Base-by-base conservation (phyloP, 495 filamentous ascomycete species). In the Penicillium coprophilum region DNA sequence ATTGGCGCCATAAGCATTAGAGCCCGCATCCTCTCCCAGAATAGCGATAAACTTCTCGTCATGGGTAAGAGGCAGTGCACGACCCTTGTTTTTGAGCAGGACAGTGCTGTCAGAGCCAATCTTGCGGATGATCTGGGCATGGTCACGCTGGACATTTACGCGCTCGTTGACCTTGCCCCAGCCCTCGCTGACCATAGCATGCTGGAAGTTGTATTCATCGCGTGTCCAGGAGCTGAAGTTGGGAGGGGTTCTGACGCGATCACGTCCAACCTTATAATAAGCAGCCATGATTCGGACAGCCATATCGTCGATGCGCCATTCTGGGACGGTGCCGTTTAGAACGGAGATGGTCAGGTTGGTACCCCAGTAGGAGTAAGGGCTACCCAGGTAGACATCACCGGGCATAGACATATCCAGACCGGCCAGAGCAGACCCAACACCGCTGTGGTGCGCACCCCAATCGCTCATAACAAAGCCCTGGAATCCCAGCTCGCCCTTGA, bases 371-470 rank as follows among this genome's bases (percentile, higher is more conserved):
- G 88, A 87, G 45, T 74, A 72, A 21, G 85, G 89, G 23, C 80
- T 84, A 63, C 87, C 80, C 69, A 96, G 93, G 32, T 67, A 55
- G 7, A 86, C 82, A 63, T 98, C 94, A 57, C 94, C 93, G 38
- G 94, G 92, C 92, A 97, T 97, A 10, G 85, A 83, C 92, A 96
- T 95, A 66, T 98, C 93, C 45, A 97, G 72, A 51, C 94, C 94
- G 46, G 94, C 94, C 24, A 91, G 74, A 30, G 90, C 89, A 54
- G 79, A 79, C 30, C 83, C 80, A 17, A 88, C 91, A 66, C 94
- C 94, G 17, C 87, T 83, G 69, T 95, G 89, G 63, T 96, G 92
- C 6, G 90, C 92, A 67, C 81, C 76, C 91, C 91, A 96, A 66
- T 96, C 92, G 58, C 84, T 91, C 87, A 93, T 89, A 59, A 93